phyloP scores from a whole-genome alignment of 2,329 filamentous ascomycete species.

The Neocucurbitaria cava region DNA sequence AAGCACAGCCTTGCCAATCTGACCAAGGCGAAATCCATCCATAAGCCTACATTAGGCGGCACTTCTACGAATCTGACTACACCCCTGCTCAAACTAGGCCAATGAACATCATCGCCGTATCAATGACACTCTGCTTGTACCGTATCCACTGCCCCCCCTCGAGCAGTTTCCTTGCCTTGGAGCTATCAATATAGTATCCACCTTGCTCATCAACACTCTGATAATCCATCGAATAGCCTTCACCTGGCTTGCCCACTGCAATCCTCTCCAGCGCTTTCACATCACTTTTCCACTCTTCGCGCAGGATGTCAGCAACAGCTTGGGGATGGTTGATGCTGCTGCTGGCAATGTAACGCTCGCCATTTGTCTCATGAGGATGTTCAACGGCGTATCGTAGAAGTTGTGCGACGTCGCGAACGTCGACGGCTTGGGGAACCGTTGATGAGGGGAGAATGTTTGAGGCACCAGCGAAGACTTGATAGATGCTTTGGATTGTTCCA shows the following conservation, averaged over 20 bases:
- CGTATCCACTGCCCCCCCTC: constrained; percentile 21
- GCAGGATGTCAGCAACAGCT: constrained; percentile 53
- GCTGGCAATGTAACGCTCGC: constrained; percentile 52
- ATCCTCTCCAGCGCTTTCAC: constrained; percentile 41
- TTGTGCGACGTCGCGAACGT: constrained; percentile 56
- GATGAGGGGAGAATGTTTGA: constrained; percentile 29
- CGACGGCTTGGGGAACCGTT: constrained; percentile 45
- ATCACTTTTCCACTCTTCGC: constrained; percentile 44
- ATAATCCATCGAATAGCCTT: constrained; percentile 46
- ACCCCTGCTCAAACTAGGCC: neutral
- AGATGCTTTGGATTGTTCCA: constrained; percentile 45
- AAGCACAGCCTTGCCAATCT: too few species aligned
- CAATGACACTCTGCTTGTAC: constrained; percentile 36
- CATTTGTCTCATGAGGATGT: constrained; percentile 46
- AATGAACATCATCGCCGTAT: constrained; percentile 47
- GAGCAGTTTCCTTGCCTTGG: constrained; percentile 25
- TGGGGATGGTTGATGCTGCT: constrained; percentile 45
- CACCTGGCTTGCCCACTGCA: constrained; percentile 46
- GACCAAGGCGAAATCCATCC: neutral
- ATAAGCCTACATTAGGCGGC: neutral
- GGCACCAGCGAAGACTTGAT: constrained; percentile 44
- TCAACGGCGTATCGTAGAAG: constrained; percentile 50
- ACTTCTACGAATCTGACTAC: neutral
- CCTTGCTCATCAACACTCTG: constrained; percentile 26
- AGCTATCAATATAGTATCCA: constrained; percentile 13